Percentiles rank a stretch among this genome's conserved stretches.
Evolutionary conservation across 1,284 basidiomycete genomes (phyloP).

Genomic region (Chalciporus sp.): DNA sequence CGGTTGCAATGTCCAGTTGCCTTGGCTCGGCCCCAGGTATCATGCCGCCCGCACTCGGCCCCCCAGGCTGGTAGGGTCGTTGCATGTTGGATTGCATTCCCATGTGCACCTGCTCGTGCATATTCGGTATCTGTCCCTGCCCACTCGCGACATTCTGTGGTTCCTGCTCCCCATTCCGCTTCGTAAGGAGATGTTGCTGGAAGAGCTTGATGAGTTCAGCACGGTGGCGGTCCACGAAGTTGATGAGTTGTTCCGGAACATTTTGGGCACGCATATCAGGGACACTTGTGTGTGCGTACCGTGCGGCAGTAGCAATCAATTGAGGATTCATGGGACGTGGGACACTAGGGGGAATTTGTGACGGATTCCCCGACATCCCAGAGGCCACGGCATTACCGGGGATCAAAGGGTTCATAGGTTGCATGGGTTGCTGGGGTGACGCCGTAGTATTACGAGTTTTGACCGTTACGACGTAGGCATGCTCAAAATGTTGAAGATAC

Average conservation of each 20-base stretch:
- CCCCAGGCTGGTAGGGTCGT: slow-evolving; percentile 22
- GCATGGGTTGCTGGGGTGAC: slow-evolving; percentile 18
- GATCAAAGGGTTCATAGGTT: slow-evolving; percentile 17
- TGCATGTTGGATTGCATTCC: slow-evolving; percentile 19
- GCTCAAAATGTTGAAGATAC: slow-evolving; percentile 60
- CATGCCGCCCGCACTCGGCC: slow-evolving; percentile 15
- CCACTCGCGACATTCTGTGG: slow-evolving; percentile 26
- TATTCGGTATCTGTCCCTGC: slow-evolving; percentile 17
- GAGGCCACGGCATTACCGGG: slow-evolving; percentile 19
- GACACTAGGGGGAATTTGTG: slow-evolving; percentile 25
- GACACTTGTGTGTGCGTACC: slow-evolving; percentile 45
- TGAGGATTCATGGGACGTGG: slow-evolving; percentile 22
- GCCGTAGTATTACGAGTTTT: slow-evolving; percentile 18
- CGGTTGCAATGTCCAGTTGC: slow-evolving; percentile 12
- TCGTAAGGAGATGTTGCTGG: slow-evolving; percentile 25
- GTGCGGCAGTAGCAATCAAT: slow-evolving; percentile 25
- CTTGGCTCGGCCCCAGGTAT: slow-evolving; percentile 25
- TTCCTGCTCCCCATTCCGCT: slow-evolving; percentile 28
- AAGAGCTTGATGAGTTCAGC: slow-evolving; percentile 30
- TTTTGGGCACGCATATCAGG: slow-evolving; percentile 55
- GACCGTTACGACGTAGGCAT: slow-evolving; percentile 45
- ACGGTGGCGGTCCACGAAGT: slow-evolving; percentile 59
- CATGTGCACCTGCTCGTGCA: slow-evolving; percentile 25
- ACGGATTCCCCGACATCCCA: slow-evolving; percentile 16
- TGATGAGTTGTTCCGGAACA: slow-evolving; percentile 54